Base-by-base conservation (phyloP, 345 rosid genomes). In the Bruguiera parviflora region DNA sequence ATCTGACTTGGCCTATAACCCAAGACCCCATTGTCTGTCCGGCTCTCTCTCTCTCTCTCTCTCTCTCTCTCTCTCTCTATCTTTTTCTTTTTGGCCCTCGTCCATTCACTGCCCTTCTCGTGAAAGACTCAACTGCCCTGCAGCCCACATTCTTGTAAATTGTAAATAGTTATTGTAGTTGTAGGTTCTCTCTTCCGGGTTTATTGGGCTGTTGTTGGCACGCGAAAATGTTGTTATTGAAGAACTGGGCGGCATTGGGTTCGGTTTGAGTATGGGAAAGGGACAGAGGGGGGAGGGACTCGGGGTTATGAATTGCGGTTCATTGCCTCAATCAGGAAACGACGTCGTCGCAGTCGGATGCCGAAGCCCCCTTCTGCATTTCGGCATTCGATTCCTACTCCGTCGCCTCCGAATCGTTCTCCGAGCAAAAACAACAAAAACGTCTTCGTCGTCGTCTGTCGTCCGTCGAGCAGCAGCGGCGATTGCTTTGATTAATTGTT, bases 361-460 rank as follows among this genome's bases (percentile, higher is more conserved):
- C 76, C 51, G 49, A 47, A 6, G 39, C 43, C 53, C 61, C 62
- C 11, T 52, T 32, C 43, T 61, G 66, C 61, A 20, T 56, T 29
- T 80, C 92, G 80, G 88, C 85, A 53, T 85, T 86, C 77, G 82
- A 78, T 77, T 81, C 82, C 61, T 88, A 64, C 68, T 83, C 66
- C 75, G 58, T 80, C 51, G 86, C 85, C 58, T 77, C 84, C 39
- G 77, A 77, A 62, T 82, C 85, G 8, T 81, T 86, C 76, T 84
- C 80, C 71, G 81, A 78, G 13, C 72, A 32, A 58, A 35, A 65
- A 9, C 53, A 25, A 4, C 53, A 25, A 4, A 37, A 37, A 11
- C 47, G 28, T 11, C 75, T 9, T 33, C 7, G 60, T 71, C 65
- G 69, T 56, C 69, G 21, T 61, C 32, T 64, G 35, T 21, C 31